Evolutionary conservation across 2,329 filamentous ascomycete genomes (phyloP), one percentile per base, ranked within the genome.

Genomic region (Fusarium domesticum): DNA sequence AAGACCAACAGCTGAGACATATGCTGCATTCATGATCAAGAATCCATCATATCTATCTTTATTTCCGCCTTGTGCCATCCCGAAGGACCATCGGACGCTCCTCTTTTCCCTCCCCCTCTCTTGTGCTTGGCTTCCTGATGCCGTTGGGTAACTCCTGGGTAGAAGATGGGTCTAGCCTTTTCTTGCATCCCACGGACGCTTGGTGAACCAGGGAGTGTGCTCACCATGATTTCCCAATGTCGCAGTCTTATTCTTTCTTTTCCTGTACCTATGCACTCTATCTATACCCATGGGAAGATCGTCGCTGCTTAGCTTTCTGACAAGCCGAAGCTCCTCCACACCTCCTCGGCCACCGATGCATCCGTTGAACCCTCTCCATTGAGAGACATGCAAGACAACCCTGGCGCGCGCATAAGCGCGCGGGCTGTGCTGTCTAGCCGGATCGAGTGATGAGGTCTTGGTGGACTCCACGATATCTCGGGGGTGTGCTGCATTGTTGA

Each of bases 81-180:
- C 16, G 31, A 15, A 33, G 8, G 8, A 6, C 16, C 31, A 18
- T 16, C 16, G 31, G 16, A 33, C n/a, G n/a, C 4, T n/a, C n/a
- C n/a, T 33, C n/a, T 28, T 11, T 28, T 8, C 23, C 23, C 23
- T 28, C 23, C 23, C 23, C 14, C 8, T 28, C 23, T 28, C 7
- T 28, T 8, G 3, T 28, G 18, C 50, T 50, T 52, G 50, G 50
- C 48, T 35, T 3, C 36, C 30, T 31, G 35, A 35, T 42, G 18
- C 37, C 33, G 35, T 37, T 11, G 37, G 53, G 52, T 51, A n/a
- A n/a, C n/a, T n/a, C n/a, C n/a, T n/a, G n/a, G n/a, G n/a, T 48
- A 51, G 54, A 20, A 57, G 51, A 12, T 16, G 35, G 36, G 23
- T 33, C 15, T 52, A 45, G 53, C 17, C 31, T 23, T 35, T 18